These are phyloP conservation scores for Cerioporus squamosus DNA, from an alignment of 1,284 basidiomycete species.

Conservation along the genomic window DNA sequence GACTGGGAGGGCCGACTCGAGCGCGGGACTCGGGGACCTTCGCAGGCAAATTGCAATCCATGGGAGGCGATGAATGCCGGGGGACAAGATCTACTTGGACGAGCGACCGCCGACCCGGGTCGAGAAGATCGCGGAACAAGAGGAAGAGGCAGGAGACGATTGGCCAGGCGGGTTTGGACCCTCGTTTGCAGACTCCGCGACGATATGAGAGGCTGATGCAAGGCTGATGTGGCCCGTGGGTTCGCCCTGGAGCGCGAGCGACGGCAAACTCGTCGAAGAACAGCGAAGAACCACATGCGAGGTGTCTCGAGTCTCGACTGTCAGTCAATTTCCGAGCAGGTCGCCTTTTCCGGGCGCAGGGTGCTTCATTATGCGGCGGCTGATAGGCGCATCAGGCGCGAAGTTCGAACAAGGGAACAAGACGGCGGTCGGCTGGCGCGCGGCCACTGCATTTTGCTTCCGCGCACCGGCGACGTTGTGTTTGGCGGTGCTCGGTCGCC, in stretches of 20 bases:
- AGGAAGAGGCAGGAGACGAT: neutral
- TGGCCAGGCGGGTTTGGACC: slow-evolving; percentile 5
- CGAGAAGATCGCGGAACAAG: neutral
- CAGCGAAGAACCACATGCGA: neutral
- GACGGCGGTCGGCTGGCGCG: no score
- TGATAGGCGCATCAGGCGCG: neutral
- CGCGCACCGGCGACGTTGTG: neutral
- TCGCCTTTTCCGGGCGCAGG: no score
- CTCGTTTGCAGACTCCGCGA: neutral
- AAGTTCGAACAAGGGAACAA: no score
- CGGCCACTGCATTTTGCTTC: neutral
- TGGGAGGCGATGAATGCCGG: neutral
- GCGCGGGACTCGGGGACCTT: no score
- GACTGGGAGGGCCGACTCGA: no score
- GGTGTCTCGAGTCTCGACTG: no score
- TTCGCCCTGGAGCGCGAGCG: neutral
- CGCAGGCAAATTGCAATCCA: no score
- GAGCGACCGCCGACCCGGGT: neutral
- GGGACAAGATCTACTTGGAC: neutral
- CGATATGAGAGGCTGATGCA: no score
- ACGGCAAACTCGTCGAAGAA: neutral
- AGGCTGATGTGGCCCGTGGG: neutral
- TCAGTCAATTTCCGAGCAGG: no score
- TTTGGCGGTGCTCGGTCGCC: neutral
- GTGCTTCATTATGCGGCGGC: neutral